Evolutionary conservation across 2,329 filamentous ascomycete genomes (phyloP).

Genomic region (Clarireedia homoeocarpa): DNA sequence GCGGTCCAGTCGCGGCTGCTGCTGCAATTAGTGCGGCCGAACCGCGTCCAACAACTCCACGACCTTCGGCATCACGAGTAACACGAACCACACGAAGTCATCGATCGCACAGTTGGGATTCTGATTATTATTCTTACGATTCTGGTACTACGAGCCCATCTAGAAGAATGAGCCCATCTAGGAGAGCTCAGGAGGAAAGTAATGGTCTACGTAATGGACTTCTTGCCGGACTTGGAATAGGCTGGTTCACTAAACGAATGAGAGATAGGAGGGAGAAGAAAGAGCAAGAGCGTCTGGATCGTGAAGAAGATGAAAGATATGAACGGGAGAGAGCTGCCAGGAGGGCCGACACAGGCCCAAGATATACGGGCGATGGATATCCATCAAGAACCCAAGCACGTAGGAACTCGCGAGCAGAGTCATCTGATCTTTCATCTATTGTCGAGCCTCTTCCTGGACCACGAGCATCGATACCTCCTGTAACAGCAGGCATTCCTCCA

Average conservation of each 20-base stretch:
- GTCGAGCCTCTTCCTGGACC: conserved; percentile 29
- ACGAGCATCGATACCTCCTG: conserved; percentile 29
- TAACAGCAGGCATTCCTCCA: conserved; percentile 1
- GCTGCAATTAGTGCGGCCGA: conserved; percentile 41
- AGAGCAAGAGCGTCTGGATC: conserved; percentile 31
- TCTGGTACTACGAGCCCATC: conserved; percentile 54
- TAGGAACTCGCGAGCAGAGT: conserved; percentile 21
- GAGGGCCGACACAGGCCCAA: conserved; percentile 43
- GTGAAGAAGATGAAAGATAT: conserved; percentile 35
- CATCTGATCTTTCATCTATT: conserved; percentile 27
- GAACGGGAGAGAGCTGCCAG: conserved; percentile 53
- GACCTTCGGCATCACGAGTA: conserved; percentile 16
- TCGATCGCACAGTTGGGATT: conserved; percentile 41
- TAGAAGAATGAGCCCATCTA: conserved; percentile 37
- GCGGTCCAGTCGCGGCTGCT: conserved; percentile 36
- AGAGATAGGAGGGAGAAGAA: conserved; percentile 44
- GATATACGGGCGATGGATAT: conserved; percentile 62
- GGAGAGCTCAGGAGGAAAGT: conserved; percentile 5
- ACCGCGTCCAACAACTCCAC: conserved; percentile 29
- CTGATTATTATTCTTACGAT: conserved; percentile 41
- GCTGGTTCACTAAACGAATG: conserved; percentile 60
- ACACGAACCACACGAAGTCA: conserved; percentile 37
- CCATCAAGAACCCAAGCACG: conserved; percentile 36
- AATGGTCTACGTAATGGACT: conserved; percentile 37
- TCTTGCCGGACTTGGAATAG: conserved; percentile 55